Percentiles rank a stretch among this genome's conserved stretches.
Evolutionary conservation across 371 early-diverging fungal genomes (phyloP).

Genomic region (Choanephora cucurbitarum): DNA sequence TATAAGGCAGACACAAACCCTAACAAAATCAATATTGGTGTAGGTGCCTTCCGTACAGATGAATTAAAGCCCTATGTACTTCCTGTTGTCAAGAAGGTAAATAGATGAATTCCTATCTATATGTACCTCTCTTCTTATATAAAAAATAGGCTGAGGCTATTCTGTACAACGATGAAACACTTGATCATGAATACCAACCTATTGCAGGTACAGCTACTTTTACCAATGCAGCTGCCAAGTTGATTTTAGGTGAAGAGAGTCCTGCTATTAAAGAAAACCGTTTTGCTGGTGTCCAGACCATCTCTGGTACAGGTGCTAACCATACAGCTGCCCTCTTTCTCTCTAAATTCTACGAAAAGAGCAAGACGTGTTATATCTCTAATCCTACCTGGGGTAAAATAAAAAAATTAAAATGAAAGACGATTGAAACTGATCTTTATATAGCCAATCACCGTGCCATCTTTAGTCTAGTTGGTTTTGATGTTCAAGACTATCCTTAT

Average conservation of each 20-base stretch:
- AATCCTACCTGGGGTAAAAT: slow-evolving; percentile 96
- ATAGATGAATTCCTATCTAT: no score
- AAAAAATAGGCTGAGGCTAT: slow-evolving; percentile 89
- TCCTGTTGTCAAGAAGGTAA: slow-evolving; percentile 87
- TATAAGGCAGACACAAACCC: slow-evolving; percentile 81
- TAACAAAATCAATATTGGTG: slow-evolving; percentile 92
- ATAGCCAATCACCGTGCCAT: slow-evolving; percentile 90
- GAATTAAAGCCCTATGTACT: slow-evolving; percentile 93
- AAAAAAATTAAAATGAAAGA: background rate
- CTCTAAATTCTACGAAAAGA: slow-evolving; percentile 65
- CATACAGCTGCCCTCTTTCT: slow-evolving; percentile 87
- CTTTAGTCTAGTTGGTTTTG: slow-evolving; percentile 82
- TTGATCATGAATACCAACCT: slow-evolving; percentile 94
- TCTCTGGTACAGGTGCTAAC: slow-evolving; percentile 96
- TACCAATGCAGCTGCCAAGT: slow-evolving; percentile 72
- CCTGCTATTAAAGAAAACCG: slow-evolving; percentile 77
- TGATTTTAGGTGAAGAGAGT: slow-evolving; percentile 85
- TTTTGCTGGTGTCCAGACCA: slow-evolving; percentile 80
- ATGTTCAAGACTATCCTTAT: slow-evolving; percentile 85
- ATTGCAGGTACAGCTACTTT: slow-evolving; percentile 83
- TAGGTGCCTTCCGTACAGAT: slow-evolving; percentile 95
- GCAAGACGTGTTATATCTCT: slow-evolving; percentile 78
- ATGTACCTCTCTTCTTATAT: slow-evolving; percentile 4
- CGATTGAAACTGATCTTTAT: slow-evolving; percentile 3
- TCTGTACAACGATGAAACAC: slow-evolving; percentile 64